Percentiles rank a stretch among this genome's conserved stretches.
Evolutionary conservation across 306 rosid species (phyloP).

Genomic region (Quercus engelmannii): DNA sequence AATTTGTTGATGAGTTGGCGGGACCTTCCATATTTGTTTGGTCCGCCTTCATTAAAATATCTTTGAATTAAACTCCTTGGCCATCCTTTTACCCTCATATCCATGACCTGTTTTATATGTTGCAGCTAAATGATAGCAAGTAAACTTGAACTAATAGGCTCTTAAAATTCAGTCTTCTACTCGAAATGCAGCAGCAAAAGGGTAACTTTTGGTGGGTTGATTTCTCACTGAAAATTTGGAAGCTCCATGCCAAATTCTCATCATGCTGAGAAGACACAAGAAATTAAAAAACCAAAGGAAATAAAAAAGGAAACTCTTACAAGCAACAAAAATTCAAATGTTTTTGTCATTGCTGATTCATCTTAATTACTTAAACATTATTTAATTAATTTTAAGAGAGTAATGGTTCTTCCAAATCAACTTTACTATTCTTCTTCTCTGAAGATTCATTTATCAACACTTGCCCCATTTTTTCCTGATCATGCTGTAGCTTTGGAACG

Average conservation of each 20-base stretch:
- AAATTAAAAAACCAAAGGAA: neutral
- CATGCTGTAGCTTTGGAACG: slow-evolving; percentile 15
- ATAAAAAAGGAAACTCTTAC: neutral
- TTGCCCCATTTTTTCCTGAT: neutral
- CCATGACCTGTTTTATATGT: too few relatives aligned
- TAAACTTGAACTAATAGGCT: too few relatives aligned
- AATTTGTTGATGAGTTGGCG: too few relatives aligned
- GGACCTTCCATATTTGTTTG: too few relatives aligned
- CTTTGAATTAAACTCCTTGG: too few relatives aligned
- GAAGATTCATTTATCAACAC: neutral
- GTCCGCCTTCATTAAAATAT: too few relatives aligned
- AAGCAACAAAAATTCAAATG: slow-evolving; percentile 8
- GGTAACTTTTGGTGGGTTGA: too few relatives aligned
- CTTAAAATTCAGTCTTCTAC: too few relatives aligned
- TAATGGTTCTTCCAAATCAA: slow-evolving; percentile 56
- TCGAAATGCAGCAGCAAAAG: too few relatives aligned
- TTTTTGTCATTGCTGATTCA: slow-evolving; percentile 3
- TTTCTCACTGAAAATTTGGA: slow-evolving; percentile 9
- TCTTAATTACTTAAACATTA: slow-evolving; percentile 17
- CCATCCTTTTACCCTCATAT: too few relatives aligned
- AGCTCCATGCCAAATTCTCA: neutral
- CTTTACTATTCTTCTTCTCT: neutral
- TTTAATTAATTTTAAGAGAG: slow-evolving; percentile 24
- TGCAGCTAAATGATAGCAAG: too few relatives aligned
- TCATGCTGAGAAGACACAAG: too few relatives aligned